phyloP scores from a whole-genome alignment of 2,329 filamentous ascomycete genomes.

The Aplosporella prunicola region DNA sequence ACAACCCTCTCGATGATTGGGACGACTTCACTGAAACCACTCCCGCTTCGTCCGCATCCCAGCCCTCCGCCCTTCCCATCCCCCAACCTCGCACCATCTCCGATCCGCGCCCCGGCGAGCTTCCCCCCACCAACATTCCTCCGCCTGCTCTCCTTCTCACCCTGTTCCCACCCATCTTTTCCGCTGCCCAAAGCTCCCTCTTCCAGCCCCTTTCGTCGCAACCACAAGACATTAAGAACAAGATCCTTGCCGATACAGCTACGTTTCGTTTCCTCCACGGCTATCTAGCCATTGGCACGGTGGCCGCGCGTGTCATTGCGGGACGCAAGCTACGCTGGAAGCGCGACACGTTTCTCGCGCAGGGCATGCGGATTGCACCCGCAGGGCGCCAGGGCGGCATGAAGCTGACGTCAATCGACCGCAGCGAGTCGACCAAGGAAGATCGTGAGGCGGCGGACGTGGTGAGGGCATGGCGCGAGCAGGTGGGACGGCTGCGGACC shows the following conservation, averaged over 20 bases:
- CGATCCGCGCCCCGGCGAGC: constrained; percentile 20
- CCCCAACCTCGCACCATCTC: constrained; percentile 9
- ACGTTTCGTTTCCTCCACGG: constrained; percentile 54
- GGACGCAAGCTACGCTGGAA: constrained; percentile 86
- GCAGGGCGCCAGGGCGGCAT: constrained; percentile 74
- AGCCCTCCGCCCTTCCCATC: background rate
- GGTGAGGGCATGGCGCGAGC: constrained; percentile 62
- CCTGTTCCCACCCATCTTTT: constrained; percentile 62
- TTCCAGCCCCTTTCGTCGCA: constrained; percentile 57
- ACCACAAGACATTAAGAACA: constrained; percentile 48
- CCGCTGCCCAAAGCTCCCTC: constrained; percentile 53
- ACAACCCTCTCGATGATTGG: constrained; percentile 22
- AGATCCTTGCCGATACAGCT: constrained; percentile 53
- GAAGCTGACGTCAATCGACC: constrained; percentile 84
- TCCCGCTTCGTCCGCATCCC: constrained; percentile 8
- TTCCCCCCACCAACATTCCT: constrained; percentile 75
- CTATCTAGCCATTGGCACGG: constrained; percentile 54
- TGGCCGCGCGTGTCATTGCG: constrained; percentile 71
- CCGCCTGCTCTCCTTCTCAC: constrained; percentile 77
- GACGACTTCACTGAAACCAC: constrained; percentile 25
- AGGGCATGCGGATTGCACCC: constrained; percentile 76
- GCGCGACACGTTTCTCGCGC: constrained; percentile 71
- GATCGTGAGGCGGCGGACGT: constrained; percentile 77
- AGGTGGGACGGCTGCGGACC: constrained; percentile 65
- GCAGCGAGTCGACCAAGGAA: constrained; percentile 70